These are phyloP conservation scores for Venturiaceae sp. DNA, from an alignment of 2,329 filamentous ascomycete genomes.

Conservation along the genomic window DNA sequence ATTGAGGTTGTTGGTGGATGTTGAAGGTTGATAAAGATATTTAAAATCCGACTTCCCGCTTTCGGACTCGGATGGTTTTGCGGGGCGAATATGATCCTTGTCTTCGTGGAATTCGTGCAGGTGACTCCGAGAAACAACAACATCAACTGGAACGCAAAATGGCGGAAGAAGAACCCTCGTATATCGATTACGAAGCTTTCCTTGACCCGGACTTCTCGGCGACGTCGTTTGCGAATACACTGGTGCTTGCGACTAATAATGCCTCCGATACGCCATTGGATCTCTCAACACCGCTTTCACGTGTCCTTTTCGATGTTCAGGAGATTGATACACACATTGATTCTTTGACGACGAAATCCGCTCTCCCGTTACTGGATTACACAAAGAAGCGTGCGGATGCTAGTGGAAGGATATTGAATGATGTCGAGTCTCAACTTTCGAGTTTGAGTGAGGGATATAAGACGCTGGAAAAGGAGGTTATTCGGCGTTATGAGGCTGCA, in stretches of 20 bases:
- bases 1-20: neutral
- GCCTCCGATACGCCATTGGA: constrained; percentile 82
- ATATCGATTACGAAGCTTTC: constrained; percentile 94
- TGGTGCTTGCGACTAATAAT: constrained; percentile 88
- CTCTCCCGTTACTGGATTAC: constrained; percentile 69
- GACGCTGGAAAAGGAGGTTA: constrained; percentile 76
- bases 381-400: constrained; percentile 66
- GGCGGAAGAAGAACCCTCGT: constrained; percentile 51
- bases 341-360: constrained; percentile 72
- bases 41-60: neutral
- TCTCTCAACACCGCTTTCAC: constrained; percentile 84
- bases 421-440: constrained; percentile 71
- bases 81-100: neutral
- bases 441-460: constrained; percentile 77
- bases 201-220: constrained; percentile 75
- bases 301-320: constrained; percentile 91
- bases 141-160: neutral
- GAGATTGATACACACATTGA: constrained; percentile 97
- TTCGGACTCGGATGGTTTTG: too few relatives aligned
- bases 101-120: neutral
- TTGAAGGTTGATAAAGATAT: neutral
- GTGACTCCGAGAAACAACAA: neutral
- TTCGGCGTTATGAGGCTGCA: constrained; percentile 75
- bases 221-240: constrained; percentile 72
- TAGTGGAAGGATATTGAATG: constrained; percentile 60